Evolutionary conservation across 257 asterid species (phyloP).

Genomic region (Scutellaria galericulata): DNA sequence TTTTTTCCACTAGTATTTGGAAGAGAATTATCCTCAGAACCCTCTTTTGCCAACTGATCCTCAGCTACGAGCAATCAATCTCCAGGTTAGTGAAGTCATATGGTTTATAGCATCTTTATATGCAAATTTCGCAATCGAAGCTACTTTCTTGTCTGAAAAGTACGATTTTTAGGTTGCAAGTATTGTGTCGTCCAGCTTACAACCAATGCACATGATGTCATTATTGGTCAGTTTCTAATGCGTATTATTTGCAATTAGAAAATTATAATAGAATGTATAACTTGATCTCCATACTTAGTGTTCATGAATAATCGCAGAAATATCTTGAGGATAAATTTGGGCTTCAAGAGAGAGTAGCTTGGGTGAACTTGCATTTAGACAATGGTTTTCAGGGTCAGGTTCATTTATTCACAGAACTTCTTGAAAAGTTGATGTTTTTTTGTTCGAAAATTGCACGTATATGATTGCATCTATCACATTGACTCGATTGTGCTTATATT

Average conservation of each 20-base stretch:
- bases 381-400: slow-evolving; percentile 67
- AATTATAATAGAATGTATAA: slow-evolving; percentile 8
- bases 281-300: neutral
- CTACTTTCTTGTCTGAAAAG: neutral
- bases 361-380: slow-evolving; percentile 54
- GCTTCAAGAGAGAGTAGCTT: slow-evolving; percentile 49
- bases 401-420: slow-evolving; percentile 10
- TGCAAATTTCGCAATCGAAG: neutral
- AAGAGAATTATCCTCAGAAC: slow-evolving; percentile 66
- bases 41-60: slow-evolving; percentile 65
- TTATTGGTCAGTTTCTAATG: slow-evolving; percentile 53
- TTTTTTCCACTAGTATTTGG: slow-evolving; percentile 57
- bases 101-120: neutral
- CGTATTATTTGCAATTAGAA: neutral
- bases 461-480: neutral
- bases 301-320: slow-evolving; percentile 48
- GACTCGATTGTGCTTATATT: neutral
- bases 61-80: slow-evolving; percentile 76
- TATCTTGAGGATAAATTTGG: slow-evolving; percentile 61
- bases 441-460: neutral
- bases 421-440: neutral
- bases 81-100: slow-evolving; percentile 55
- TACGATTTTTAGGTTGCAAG: slow-evolving; percentile 62
- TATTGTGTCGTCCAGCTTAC: slow-evolving; percentile 70
- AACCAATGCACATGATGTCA: slow-evolving; percentile 78